Conservation (phyloP, 768 basidiomycete species). For the Mycena floridula region DNA sequence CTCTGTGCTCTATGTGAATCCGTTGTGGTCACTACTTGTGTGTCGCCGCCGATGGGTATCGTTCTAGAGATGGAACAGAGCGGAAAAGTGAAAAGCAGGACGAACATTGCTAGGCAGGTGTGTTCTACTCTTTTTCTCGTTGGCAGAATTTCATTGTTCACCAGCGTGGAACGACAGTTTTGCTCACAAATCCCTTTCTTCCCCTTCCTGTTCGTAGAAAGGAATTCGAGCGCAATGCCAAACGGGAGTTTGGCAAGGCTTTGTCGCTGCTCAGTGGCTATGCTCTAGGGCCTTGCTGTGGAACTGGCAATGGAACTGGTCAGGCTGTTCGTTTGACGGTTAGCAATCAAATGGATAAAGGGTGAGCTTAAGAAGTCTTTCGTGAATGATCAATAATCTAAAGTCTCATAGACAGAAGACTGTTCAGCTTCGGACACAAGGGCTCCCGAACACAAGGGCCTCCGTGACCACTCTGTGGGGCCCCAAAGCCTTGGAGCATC, state of each 20-base stretch:
- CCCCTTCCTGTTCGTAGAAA: conserved; percentile 87
- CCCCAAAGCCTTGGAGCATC: conserved; percentile 65
- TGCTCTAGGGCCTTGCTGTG: conserved; percentile 72
- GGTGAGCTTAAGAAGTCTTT: conserved; percentile 40
- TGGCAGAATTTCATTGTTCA: conserved; percentile 1
- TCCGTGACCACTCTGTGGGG: conserved; percentile 82
- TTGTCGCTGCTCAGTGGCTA: conserved; percentile 81
- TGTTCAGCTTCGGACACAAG: conserved; percentile 69
- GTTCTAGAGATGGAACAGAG: conserved; percentile 64
- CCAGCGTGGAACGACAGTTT: conserved; percentile 85
- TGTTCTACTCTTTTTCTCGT: conserved; percentile 8
- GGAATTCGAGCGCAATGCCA: conserved; percentile 83
- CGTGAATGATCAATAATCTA: no score
- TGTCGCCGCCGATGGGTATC: conserved; percentile 73
- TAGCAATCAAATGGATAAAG: conserved; percentile 59
- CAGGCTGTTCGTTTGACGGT: conserved; percentile 69
- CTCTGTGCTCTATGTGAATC: conserved; percentile 77
- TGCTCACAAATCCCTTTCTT: conserved; percentile 64
- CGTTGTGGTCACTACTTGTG: conserved; percentile 71
- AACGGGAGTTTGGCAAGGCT: conserved; percentile 86
- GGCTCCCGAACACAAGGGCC: conserved; percentile 51
- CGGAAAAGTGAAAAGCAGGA: conserved; percentile 53
- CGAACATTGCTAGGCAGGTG: conserved; percentile 76
- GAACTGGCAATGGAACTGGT: conserved; percentile 37
- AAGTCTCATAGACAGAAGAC: conserved; percentile 53